Evolutionary conservation across 345 rosid species (phyloP).

Genomic region (Melaleuca alternifolia): DNA sequence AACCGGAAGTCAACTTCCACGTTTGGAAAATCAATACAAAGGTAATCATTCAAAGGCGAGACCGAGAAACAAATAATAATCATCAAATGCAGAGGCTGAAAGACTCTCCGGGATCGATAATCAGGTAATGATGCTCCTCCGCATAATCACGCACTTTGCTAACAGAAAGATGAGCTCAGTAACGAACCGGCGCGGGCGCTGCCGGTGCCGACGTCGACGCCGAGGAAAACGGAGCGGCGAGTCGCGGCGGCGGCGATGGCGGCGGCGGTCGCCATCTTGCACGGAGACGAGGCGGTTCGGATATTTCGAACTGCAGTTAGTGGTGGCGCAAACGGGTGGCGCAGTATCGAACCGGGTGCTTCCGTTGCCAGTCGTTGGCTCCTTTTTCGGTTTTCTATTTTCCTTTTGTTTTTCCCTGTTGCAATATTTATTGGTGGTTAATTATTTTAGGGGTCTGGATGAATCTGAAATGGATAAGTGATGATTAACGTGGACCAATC

Average conservation of each 20-base stretch:
- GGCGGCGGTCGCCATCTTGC: constrained; percentile 40
- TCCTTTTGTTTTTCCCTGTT: background rate
- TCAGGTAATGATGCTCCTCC: background rate
- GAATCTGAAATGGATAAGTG: background rate
- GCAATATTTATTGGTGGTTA: background rate
- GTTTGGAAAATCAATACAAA: background rate
- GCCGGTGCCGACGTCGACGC: constrained; percentile 96
- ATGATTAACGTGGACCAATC: background rate
- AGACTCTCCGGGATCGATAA: background rate
- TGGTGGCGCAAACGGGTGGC: background rate
- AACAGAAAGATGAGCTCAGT: background rate
- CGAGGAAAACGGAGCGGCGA: constrained; percentile 56
- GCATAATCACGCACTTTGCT: background rate
- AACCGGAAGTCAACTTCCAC: background rate
- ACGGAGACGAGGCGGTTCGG: background rate
- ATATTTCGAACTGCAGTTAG: background rate
- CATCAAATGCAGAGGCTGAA: background rate
- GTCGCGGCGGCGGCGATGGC: constrained; percentile 12
- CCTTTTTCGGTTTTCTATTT: background rate
- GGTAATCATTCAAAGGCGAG: background rate
- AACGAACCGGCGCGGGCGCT: constrained; percentile 87
- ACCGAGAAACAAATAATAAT: background rate
- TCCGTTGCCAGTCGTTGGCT: background rate
- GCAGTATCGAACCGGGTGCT: background rate
- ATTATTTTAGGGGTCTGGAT: background rate